phyloP scores from a whole-genome alignment of 208 protist genomes.

The Herpetomonas samuelpessoai region DNA sequence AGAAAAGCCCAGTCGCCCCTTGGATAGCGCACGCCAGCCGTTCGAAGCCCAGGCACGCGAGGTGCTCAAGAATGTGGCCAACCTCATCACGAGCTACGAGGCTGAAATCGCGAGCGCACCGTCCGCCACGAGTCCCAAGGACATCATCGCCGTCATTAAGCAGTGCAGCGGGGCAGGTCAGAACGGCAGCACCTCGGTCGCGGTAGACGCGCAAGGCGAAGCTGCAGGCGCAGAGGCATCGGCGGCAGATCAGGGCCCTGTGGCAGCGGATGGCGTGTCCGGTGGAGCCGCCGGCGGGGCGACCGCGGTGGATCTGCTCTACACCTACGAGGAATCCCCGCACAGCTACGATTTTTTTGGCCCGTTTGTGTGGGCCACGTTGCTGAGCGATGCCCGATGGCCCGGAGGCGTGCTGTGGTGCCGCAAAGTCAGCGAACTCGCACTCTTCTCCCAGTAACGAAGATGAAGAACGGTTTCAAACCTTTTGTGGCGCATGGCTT shows the following conservation, averaged over 20 bases:
- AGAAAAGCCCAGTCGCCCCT: background rate
- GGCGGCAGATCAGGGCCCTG: background rate
- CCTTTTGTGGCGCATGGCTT: too few relatives aligned
- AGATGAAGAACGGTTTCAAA: too few relatives aligned
- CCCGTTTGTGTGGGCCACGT: conserved; percentile 73
- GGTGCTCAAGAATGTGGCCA: background rate
- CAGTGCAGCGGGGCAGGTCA: conserved; percentile 4
- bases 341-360: conserved; percentile 87
- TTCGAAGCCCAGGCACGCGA: background rate
- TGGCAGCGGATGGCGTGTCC: background rate
- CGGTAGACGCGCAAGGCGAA: background rate
- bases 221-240: background rate
- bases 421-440: conserved; percentile 25
- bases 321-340: conserved; percentile 78
- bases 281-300: background rate
- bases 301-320: conserved; percentile 32
- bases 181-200: background rate
- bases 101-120: background rate
- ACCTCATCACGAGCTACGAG: background rate
- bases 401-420: conserved; percentile 69
- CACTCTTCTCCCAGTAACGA: conserved; percentile 45
- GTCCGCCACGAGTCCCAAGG: conserved; percentile 20
- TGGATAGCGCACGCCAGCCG: background rate
- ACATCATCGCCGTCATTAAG: conserved; percentile 35
- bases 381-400: conserved; percentile 44